phyloP scores from a whole-genome alignment of 2,329 filamentous ascomycete genomes.

The Botrytis hyacinthi region DNA sequence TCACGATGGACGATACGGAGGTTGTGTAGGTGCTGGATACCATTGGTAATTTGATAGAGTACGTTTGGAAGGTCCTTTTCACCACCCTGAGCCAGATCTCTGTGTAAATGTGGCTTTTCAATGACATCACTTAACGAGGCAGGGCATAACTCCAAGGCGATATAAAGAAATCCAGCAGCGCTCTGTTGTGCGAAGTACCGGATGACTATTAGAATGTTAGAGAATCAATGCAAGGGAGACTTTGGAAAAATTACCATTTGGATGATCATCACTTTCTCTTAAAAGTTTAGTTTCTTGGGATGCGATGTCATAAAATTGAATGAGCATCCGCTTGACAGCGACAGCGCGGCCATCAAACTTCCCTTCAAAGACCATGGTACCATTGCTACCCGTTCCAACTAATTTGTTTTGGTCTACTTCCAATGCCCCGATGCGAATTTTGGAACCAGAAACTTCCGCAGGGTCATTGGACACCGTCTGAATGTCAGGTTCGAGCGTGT shows the following conservation, averaged over 20 bases:
- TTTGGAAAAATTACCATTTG: conserved; percentile 60
- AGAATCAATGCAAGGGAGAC: neutral
- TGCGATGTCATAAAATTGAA: conserved; percentile 93
- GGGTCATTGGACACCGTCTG: conserved; percentile 57
- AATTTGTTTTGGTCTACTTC: conserved; percentile 63
- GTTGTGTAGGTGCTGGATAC: conserved; percentile 83
- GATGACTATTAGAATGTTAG: conserved; percentile 61
- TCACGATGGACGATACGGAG: conserved; percentile 95
- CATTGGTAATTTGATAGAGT: conserved; percentile 84
- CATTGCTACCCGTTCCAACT: conserved; percentile 82
- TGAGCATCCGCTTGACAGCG: conserved; percentile 94
- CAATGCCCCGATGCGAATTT: conserved; percentile 61
- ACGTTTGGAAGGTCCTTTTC: conserved; percentile 75
- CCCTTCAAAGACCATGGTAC: conserved; percentile 95
- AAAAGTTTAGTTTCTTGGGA: conserved; percentile 89
- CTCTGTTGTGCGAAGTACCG: conserved; percentile 93
- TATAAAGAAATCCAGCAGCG: conserved; percentile 89
- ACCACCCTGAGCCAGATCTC: conserved; percentile 68
- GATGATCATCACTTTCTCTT: conserved; percentile 90
- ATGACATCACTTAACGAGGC: conserved; percentile 91
- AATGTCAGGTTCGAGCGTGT: conserved; percentile 60
- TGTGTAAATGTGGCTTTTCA: conserved; percentile 67
- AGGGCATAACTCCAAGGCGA: conserved; percentile 89
- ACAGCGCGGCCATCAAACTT: conserved; percentile 90
- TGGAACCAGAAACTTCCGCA: conserved; percentile 57